Base-by-base conservation (phyloP, 192 early-diverging fungal genomes). In the Coemansia sp. region DNA sequence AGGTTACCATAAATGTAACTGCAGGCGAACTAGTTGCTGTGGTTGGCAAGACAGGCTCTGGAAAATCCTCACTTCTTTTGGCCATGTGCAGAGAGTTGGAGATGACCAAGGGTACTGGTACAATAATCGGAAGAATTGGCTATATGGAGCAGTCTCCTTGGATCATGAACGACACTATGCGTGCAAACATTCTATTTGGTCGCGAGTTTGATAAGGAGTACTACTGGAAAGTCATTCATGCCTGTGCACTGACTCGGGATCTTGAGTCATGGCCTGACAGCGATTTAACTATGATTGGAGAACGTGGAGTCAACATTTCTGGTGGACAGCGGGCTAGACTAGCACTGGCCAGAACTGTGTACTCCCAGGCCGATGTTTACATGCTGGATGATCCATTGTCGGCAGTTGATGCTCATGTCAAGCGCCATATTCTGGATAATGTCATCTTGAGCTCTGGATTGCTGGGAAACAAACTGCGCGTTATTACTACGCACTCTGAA, bases 81-180 rank as follows among this genome's bases (percentile, higher is more conserved):
- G 89, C 91, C 16, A 72, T 96, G 47, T 83, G 94, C 24, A 92
- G 92, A 11, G 93, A 94, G 68, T 91, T 92, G 84, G 87, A 78
- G 60, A 81, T 83, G 39, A 61, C 68, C 4, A 39, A 46, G 33
- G 67, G 67, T 22, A 5, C 55, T 16, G 85, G 92, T 6, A 66
- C 72, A 2, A 79, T 92, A 18, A 84, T 87, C 33, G 90, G 91
- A 9, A 80, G 78, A 6, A 78, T 95, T 20, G 90, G 90, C 20
- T 96, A 94, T 75, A 86, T 85, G 18, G 85, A 92, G 16, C 95
- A 95, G 62, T 87, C 86, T 10, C 86, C 94, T 0, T 64, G 63
- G 63, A 64, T 73, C 36, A 60, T 72, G 64, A 66, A 49, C 41
- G 64, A 58, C 3, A 66, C 71, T 0, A n/a, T 72, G 33, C 39